Conservation (phyloP, 2,329 filamentous ascomycete genomes). For the Allantophomopsis lycopodina region DNA sequence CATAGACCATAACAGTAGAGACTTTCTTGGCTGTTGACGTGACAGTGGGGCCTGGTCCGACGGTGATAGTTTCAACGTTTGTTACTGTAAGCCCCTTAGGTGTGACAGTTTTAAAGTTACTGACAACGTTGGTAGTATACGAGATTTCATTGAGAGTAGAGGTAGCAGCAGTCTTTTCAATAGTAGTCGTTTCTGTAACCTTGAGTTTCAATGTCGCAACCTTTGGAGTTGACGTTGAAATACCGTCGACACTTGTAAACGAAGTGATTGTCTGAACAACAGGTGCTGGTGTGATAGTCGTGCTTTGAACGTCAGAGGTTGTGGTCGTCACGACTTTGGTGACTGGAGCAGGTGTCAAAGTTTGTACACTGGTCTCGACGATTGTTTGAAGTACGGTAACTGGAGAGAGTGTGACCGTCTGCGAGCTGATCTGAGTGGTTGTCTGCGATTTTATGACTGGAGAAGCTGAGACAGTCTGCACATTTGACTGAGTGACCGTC, state of each 20-base stretch:
- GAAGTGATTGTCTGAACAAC: too few species aligned
- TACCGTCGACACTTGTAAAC: too few species aligned
- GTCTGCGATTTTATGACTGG: conserved; percentile 2
- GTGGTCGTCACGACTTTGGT: too few species aligned
- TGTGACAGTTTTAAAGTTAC: background rate
- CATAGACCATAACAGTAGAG: background rate
- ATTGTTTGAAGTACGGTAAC: too few species aligned
- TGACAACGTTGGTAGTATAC: background rate
- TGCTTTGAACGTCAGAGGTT: too few species aligned
- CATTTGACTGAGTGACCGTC: conserved; percentile 1
- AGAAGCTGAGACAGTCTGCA: conserved; percentile 1
- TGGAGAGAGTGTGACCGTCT: background rate
- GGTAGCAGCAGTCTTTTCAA: background rate
- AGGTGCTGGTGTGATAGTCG: too few species aligned
- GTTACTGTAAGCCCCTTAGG: conserved; percentile 1
- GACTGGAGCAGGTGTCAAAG: too few species aligned
- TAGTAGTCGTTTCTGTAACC: background rate
- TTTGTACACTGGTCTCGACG: too few species aligned
- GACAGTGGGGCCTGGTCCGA: conserved; percentile 1
- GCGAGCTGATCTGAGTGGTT: conserved; percentile 1
- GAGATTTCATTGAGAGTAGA: background rate
- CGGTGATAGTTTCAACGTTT: background rate
- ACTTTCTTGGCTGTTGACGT: conserved; percentile 1
- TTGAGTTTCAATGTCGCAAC: background rate
- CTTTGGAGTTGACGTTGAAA: conserved; percentile 1